Percentiles rank a stretch among this genome's conserved stretches.
Conservation (phyloP, 768 basidiomycete genomes). For the Tephrocybe rancida region DNA sequence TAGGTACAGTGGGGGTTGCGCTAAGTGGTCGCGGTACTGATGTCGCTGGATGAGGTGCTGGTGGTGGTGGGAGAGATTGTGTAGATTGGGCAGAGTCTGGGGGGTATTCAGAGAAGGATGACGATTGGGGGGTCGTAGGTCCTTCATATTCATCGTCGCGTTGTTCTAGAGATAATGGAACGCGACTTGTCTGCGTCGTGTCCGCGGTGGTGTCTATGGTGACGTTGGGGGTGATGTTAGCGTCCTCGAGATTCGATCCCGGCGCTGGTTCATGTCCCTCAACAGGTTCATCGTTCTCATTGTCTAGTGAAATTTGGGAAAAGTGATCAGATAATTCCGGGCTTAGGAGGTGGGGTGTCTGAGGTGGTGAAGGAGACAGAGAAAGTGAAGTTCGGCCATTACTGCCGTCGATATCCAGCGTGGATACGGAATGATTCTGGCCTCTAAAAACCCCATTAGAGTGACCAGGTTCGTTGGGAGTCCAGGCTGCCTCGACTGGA, state of each 20-base stretch:
- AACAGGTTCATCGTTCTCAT: constrained; percentile 14
- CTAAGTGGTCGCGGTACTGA: constrained; percentile 14
- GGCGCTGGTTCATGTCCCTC: constrained; percentile 5
- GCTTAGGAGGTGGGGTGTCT: constrained; percentile 24
- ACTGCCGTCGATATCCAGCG: constrained; percentile 53
- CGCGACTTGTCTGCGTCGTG: constrained; percentile 22
- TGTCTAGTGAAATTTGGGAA: constrained; percentile 40
- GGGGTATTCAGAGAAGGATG: constrained; percentile 5
- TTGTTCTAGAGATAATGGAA: constrained; percentile 5
- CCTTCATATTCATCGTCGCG: constrained; percentile 5
- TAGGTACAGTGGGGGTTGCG: constrained; percentile 10
- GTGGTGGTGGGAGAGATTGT: constrained; percentile 22
- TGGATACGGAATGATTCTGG: constrained; percentile 55
- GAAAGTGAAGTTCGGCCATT: constrained; percentile 26
- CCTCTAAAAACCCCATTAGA: constrained; percentile 35
- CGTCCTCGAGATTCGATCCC: constrained; percentile 1
- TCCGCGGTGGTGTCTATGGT: constrained; percentile 43
- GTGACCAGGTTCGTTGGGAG: constrained; percentile 29
- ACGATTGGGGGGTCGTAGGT: constrained; percentile 12
- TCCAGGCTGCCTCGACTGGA: constrained; percentile 33
- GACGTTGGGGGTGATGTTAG: constrained; percentile 38
- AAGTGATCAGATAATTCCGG: constrained; percentile 33
- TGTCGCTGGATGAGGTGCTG: constrained; percentile 11
- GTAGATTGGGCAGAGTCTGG: constrained; percentile 19
- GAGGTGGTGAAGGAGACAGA: constrained; percentile 16